Conservation (phyloP, 805 yeast genomes). For the Suhomyces sp. region DNA sequence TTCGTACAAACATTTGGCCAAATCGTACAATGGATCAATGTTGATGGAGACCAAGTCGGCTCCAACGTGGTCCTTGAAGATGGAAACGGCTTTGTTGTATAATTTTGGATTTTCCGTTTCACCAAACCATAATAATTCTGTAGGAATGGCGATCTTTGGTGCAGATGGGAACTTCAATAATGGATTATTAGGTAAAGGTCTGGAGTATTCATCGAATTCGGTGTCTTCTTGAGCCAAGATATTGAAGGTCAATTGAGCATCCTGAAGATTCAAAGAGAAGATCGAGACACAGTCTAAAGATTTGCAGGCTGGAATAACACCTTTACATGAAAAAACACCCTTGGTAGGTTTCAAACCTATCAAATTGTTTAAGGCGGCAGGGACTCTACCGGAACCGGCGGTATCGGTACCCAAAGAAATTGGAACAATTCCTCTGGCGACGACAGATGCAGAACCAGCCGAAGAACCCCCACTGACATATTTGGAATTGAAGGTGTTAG, state of each 20-base stretch:
- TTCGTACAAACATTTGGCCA: conserved; percentile 87
- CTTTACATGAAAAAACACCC: conserved; percentile 81
- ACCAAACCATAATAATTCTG: conserved; percentile 71
- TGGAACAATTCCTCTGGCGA: conserved; percentile 87
- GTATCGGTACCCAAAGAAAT: conserved; percentile 93
- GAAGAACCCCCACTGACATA: conserved; percentile 96
- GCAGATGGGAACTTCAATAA: conserved; percentile 53
- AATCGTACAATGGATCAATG: conserved; percentile 71
- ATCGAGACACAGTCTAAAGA: conserved; percentile 91
- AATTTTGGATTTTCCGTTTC: conserved; percentile 75
- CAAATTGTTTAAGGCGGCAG: conserved; percentile 90
- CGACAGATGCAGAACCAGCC: conserved; percentile 93
- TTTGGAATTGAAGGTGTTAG: conserved; percentile 68
- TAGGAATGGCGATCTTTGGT: conserved; percentile 77
- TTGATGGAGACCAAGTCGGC: conserved; percentile 59
- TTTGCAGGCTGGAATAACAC: conserved; percentile 97
- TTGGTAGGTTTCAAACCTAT: conserved; percentile 91
- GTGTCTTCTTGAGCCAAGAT: conserved; percentile 71
- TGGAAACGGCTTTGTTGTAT: conserved; percentile 59
- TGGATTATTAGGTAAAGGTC: conserved; percentile 70
- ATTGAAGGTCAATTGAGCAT: conserved; percentile 77
- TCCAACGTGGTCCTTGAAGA: conserved; percentile 42
- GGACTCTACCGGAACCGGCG: conserved; percentile 97
- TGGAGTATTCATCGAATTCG: conserved; percentile 73
- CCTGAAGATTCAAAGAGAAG: conserved; percentile 72